Evolutionary conservation across 2,329 filamentous ascomycete species (phyloP).

Genomic region (Colletotrichum kahawae): DNA sequence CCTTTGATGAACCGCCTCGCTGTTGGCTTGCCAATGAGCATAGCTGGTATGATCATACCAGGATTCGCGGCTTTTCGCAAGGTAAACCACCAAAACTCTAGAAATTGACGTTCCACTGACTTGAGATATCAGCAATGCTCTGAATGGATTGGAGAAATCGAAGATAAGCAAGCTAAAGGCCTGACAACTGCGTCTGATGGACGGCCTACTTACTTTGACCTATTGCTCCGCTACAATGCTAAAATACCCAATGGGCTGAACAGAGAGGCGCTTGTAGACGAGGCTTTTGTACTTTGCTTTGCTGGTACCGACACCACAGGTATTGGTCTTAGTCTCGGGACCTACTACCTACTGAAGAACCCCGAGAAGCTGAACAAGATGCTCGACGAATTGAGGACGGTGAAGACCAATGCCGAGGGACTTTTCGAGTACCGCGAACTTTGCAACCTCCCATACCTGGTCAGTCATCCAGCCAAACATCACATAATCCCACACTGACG

Average conservation of each 20-base stretch:
- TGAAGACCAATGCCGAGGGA: not conserved
- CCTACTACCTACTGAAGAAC: not conserved
- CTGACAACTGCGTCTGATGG: not conserved
- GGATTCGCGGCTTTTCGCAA: not conserved
- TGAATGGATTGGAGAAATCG: not conserved
- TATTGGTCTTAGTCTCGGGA: not conserved
- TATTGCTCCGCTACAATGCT: not conserved
- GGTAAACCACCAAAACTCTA: not conserved
- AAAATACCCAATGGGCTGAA: not conserved
- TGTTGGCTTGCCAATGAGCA: not conserved
- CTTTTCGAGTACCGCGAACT: not conserved
- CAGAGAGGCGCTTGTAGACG: not conserved
- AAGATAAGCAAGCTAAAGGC: not conserved
- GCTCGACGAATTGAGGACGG: not conserved
- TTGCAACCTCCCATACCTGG: not conserved
- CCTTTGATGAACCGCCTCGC: not conserved
- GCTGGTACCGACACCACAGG: not conserved
- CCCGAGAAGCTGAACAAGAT: not conserved
- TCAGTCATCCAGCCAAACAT: fast-evolving
- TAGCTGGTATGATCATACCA: not conserved
- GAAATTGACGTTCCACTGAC: not conserved
- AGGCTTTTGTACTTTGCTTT: not conserved
- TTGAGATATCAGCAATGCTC: not conserved
- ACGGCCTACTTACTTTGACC: not conserved
- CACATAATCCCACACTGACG: not conserved